These are phyloP conservation scores for Aureobasidium pullulans DNA, from an alignment of 2,329 filamentous ascomycete genomes.

Conservation along the genomic window DNA sequence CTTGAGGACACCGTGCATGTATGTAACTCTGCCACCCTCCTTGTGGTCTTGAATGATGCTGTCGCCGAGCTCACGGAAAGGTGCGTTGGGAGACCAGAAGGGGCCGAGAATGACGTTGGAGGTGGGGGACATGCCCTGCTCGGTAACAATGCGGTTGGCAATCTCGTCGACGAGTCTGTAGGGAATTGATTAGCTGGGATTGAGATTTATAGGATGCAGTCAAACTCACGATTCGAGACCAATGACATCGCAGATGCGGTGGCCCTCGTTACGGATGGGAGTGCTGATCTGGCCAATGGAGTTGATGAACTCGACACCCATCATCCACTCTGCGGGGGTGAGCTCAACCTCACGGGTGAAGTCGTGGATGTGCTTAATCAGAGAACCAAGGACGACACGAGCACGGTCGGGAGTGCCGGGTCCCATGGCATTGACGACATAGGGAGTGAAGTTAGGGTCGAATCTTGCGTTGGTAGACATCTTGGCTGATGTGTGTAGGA, in stretches of 20 bases:
- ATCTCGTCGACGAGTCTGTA: conserved; percentile 58
- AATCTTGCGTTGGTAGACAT: conserved; percentile 11
- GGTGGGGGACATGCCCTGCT: conserved; percentile 57
- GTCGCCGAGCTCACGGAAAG: conserved; percentile 60
- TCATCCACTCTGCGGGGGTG: conserved; percentile 68
- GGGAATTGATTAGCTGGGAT: conserved; percentile 13
- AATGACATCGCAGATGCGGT: conserved; percentile 65
- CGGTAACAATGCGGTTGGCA: conserved; percentile 53
- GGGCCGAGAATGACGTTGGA: conserved; percentile 69
- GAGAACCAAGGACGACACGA: conserved; percentile 53
- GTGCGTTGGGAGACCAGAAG: conserved; percentile 70
- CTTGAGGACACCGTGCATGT: conserved; percentile 62
- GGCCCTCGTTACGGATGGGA: conserved; percentile 65
- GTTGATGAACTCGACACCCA: conserved; percentile 69
- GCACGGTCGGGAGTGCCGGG: conserved; percentile 60
- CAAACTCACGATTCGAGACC: conserved; percentile 61
- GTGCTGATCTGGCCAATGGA: conserved; percentile 62
- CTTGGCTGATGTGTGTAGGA: background rate
- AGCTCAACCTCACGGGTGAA: conserved; percentile 72
- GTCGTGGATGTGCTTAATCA: conserved; percentile 69
- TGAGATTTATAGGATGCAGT: background rate
- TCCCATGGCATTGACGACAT: conserved; percentile 66
- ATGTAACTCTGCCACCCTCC: conserved; percentile 52
- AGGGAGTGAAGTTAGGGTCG: conserved; percentile 69
- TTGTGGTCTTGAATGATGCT: conserved; percentile 58